These are phyloP conservation scores for Venturia pyrina DNA, from an alignment of 2,329 filamentous ascomycete genomes.

Conservation along the genomic window DNA sequence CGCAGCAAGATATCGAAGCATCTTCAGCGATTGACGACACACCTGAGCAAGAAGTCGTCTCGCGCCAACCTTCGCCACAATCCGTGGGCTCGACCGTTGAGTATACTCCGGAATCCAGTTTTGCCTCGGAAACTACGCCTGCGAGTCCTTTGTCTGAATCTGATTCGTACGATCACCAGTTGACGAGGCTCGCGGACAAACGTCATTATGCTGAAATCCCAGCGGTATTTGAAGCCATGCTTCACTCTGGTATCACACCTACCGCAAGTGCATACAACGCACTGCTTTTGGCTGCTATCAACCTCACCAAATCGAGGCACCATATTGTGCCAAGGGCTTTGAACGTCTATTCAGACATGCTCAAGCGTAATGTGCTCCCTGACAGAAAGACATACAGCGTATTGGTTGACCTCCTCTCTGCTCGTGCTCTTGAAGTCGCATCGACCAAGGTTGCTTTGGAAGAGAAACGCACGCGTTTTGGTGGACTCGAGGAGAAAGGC, in stretches of 20 bases:
- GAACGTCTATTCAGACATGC: slow-evolving; percentile 95
- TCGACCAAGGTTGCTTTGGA: slow-evolving; percentile 64
- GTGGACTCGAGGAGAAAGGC: slow-evolving; percentile 71
- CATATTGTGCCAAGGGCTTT: slow-evolving; percentile 84
- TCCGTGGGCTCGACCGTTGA: not conserved
- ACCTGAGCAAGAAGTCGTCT: slow-evolving; percentile 20
- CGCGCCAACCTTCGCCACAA: slow-evolving; percentile 20
- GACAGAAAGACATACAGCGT: slow-evolving; percentile 82
- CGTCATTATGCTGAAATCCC: slow-evolving; percentile 81
- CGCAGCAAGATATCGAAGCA: slow-evolving; percentile 23
- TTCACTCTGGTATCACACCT: slow-evolving; percentile 71
- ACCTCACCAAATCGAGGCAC: slow-evolving; percentile 66
- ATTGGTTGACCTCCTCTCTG: slow-evolving; percentile 71
- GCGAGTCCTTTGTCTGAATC: slow-evolving; percentile 49
- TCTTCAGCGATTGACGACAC: slow-evolving; percentile 23
- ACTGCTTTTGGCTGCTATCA: slow-evolving; percentile 72
- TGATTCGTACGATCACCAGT: slow-evolving; percentile 67
- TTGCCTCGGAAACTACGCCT: slow-evolving; percentile 22
- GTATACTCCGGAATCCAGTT: slow-evolving; percentile 7
- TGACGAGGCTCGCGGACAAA: slow-evolving; percentile 61
- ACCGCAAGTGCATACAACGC: slow-evolving; percentile 86
- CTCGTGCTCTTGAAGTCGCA: slow-evolving; percentile 69
- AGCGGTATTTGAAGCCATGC: slow-evolving; percentile 79
- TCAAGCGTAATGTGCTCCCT: slow-evolving; percentile 70
- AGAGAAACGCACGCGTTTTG: slow-evolving; percentile 73